Conservation (phyloP, 345 rosid genomes). For the Crucihimalaya himalaica region DNA sequence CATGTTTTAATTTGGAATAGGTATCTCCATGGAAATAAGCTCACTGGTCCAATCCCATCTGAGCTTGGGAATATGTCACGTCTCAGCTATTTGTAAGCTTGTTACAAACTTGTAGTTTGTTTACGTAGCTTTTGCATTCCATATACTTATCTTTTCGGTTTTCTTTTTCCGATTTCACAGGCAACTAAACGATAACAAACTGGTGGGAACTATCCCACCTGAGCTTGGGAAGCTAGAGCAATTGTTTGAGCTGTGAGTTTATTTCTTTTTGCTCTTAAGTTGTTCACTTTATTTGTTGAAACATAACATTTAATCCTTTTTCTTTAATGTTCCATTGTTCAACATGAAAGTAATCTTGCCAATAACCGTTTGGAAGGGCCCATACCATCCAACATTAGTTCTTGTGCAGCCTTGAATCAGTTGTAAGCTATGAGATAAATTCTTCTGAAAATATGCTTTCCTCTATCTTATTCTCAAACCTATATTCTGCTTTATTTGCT, state of each 20-base stretch:
- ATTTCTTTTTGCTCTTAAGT: background rate
- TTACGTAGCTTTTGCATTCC: background rate
- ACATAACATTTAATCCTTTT: background rate
- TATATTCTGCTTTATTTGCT: background rate
- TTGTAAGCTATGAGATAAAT: slow-evolving; percentile 52
- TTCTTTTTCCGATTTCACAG: slow-evolving; percentile 38
- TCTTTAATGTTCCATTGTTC: background rate
- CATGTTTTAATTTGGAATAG: slow-evolving; percentile 42
- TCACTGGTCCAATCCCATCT: slow-evolving; percentile 86
- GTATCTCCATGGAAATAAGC: slow-evolving; percentile 91
- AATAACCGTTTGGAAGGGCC: slow-evolving; percentile 81
- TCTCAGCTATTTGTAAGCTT: slow-evolving; percentile 86
- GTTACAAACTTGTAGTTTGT: background rate
- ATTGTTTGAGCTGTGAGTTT: slow-evolving; percentile 84
- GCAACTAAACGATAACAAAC: slow-evolving; percentile 76
- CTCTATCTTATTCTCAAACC: background rate
- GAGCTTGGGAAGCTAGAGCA: slow-evolving; percentile 94
- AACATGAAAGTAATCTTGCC: slow-evolving; percentile 73
- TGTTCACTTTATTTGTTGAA: background rate
- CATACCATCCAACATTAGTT: slow-evolving; percentile 79
- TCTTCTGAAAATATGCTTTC: background rate
- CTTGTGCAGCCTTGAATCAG: slow-evolving; percentile 85
- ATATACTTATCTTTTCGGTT: background rate
- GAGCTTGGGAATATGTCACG: slow-evolving; percentile 98
- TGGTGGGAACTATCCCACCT: slow-evolving; percentile 76